These are phyloP conservation scores for Nectriaceae sp. DNA, from an alignment of 2,329 filamentous ascomycete species.

Conservation along the genomic window DNA sequence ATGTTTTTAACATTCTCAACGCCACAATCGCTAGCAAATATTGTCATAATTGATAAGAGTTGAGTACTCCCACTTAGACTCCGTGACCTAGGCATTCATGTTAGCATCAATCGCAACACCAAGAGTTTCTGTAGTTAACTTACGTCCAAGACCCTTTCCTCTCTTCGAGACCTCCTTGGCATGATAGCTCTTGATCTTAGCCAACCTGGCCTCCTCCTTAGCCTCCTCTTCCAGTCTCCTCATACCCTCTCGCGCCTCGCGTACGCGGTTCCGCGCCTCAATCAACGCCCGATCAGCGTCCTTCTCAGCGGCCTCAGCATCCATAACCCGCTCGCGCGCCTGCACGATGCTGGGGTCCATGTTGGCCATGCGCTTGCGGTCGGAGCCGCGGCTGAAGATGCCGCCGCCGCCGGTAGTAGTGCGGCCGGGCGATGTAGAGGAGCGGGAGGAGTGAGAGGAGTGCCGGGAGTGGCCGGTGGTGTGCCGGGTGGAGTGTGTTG, in stretches of 20 bases:
- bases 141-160: conserved; percentile 69
- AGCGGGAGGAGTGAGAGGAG: conserved; percentile 8
- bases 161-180: conserved; percentile 67
- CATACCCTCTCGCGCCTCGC: conserved; percentile 65
- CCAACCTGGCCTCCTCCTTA: conserved; percentile 62
- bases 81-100: background rate
- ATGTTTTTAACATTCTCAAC: too few species aligned
- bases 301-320: conserved; percentile 63
- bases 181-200: conserved; percentile 69
- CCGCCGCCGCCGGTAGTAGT: conserved; percentile 15
- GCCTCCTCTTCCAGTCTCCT: conserved; percentile 66
- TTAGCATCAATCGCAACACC: background rate
- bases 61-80: too few species aligned
- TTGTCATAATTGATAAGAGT: too few species aligned
- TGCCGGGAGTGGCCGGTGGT: too few species aligned
- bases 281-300: conserved; percentile 66
- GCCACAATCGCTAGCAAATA: too few species aligned
- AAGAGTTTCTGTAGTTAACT: conserved; percentile 40
- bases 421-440: conserved; percentile 12
- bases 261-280: conserved; percentile 58
- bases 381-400: conserved; percentile 38
- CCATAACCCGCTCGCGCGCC: conserved; percentile 62
- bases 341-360: conserved; percentile 64
- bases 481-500: conserved; percentile 17
- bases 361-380: conserved; percentile 39